These are phyloP conservation scores for Aspergillus leporis DNA, from an alignment of 495 filamentous ascomycete genomes.

Conservation along the genomic window DNA sequence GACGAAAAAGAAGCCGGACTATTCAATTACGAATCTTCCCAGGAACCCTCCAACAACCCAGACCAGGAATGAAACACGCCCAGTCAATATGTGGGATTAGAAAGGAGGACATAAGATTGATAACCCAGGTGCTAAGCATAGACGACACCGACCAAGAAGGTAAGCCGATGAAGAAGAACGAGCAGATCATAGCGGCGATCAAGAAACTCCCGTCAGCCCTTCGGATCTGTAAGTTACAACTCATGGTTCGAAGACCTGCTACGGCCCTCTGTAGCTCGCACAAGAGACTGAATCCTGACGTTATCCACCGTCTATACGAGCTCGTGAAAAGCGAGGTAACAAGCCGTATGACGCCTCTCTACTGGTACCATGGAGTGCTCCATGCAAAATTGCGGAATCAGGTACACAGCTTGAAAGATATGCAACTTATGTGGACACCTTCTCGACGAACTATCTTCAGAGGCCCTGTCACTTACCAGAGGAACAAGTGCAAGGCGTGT, in stretches of 20 bases:
- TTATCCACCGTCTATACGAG: constrained; percentile 22
- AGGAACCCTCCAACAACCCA: not conserved
- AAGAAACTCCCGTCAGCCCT: constrained; percentile 18
- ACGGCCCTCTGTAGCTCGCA: constrained; percentile 22
- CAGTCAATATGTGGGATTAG: constrained; percentile 22
- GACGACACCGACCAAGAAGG: constrained; percentile 5
- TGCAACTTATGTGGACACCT: constrained; percentile 7
- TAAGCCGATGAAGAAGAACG: not conserved
- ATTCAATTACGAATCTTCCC: not conserved
- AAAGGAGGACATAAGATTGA: constrained; percentile 10
- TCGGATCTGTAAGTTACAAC: not conserved
- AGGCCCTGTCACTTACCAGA: constrained; percentile 21
- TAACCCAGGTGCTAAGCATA: constrained; percentile 19
- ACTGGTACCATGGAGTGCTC: constrained; percentile 22
- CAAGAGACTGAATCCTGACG: constrained; percentile 26
- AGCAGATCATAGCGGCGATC: constrained; percentile 13
- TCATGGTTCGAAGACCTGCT: not conserved
- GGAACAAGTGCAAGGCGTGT: constrained; percentile 41
- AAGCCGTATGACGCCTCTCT: constrained; percentile 25
- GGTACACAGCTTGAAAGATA: constrained; percentile 19
- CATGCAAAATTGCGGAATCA: constrained; percentile 10
- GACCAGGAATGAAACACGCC: constrained; percentile 17
- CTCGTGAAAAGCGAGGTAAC: constrained; percentile 34
- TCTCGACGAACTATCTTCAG: not conserved
- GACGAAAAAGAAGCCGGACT: not conserved